phyloP scores from a whole-genome alignment of 352 stramenopile species.

The Globisporangium orthogonon region DNA sequence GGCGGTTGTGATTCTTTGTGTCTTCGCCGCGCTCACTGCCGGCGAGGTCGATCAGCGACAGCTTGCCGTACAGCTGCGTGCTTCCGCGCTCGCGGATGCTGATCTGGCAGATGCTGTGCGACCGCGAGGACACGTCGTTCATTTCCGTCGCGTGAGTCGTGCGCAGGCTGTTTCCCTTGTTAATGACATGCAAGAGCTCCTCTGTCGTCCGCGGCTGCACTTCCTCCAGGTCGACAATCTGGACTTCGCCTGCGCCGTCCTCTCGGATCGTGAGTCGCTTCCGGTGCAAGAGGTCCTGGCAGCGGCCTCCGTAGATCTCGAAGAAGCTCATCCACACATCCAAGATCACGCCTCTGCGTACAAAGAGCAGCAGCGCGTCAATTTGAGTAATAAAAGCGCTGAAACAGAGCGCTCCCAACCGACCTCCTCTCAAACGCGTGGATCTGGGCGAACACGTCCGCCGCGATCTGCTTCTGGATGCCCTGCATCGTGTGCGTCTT shows the following conservation, averaged over 20 bases:
- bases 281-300: constrained; percentile 91
- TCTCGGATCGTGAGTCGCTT: constrained; percentile 91
- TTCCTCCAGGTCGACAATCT: constrained; percentile 93
- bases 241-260: constrained; percentile 91
- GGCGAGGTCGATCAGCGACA: constrained; percentile 96
- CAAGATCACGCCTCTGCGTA: constrained; percentile 42
- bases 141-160: constrained; percentile 95
- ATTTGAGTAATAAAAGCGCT: too few species aligned
- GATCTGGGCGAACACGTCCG: constrained; percentile 67
- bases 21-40: constrained; percentile 95
- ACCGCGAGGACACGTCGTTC: constrained; percentile 94
- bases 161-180: constrained; percentile 88
- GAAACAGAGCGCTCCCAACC: background rate
- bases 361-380: background rate
- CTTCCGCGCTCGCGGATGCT: constrained; percentile 56
- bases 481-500: constrained; percentile 94
- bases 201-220: constrained; percentile 84
- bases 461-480: constrained; percentile 73
- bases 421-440: constrained; percentile 43
- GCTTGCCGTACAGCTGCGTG: constrained; percentile 67
- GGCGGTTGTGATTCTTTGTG: constrained; percentile 90
- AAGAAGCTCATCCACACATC: constrained; percentile 93
- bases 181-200: constrained; percentile 91
- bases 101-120: constrained; percentile 95
- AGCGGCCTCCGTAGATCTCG: constrained; percentile 96